These are phyloP conservation scores for Colletotrichum sp. DNA, from an alignment of 2,329 filamentous ascomycete species.

Conservation along the genomic window DNA sequence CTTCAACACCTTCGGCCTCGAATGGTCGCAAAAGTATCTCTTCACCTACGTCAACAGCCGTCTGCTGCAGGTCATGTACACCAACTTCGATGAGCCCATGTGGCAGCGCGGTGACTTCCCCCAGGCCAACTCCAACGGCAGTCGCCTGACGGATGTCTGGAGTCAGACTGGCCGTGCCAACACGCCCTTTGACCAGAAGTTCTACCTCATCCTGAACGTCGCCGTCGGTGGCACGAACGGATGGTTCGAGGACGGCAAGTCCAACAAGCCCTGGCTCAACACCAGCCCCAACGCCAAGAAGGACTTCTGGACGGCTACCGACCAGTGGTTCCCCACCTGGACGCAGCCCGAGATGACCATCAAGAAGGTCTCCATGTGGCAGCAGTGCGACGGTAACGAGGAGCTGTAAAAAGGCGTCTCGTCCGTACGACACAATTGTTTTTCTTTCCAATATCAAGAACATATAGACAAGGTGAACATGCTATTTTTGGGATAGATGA, in stretches of 20 bases:
- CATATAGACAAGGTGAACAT: slow-evolving; percentile 15
- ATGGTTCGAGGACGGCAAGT: slow-evolving; percentile 78
- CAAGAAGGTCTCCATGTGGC: slow-evolving; percentile 73
- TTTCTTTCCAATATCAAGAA: neutral
- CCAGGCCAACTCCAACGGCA: slow-evolving; percentile 67
- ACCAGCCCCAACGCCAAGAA: slow-evolving; percentile 66
- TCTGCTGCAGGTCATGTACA: slow-evolving; percentile 81
- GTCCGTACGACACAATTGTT: neutral
- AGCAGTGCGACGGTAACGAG: slow-evolving; percentile 69
- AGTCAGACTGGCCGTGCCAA: slow-evolving; percentile 61
- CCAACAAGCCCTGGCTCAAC: slow-evolving; percentile 82
- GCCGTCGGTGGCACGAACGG: slow-evolving; percentile 81
- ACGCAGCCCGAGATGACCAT: slow-evolving; percentile 70
- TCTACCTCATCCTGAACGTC: slow-evolving; percentile 78
- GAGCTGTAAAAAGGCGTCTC: slow-evolving; percentile 38
- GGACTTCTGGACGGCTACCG: slow-evolving; percentile 77
- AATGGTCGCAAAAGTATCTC: slow-evolving; percentile 88
- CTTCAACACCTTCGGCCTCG: slow-evolving; percentile 81
- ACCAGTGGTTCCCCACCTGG: slow-evolving; percentile 76
- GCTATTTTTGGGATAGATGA: slow-evolving; percentile 12
- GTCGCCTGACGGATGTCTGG: slow-evolving; percentile 69
- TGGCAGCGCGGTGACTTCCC: slow-evolving; percentile 75
- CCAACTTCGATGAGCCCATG: slow-evolving; percentile 71
- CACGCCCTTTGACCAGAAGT: slow-evolving; percentile 77
- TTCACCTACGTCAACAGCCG: slow-evolving; percentile 87